Percentiles rank a stretch among this genome's conserved stretches.
These are phyloP conservation scores for Turnera subulata DNA, from an alignment of 345 rosid genomes.

Conservation along the genomic window DNA sequence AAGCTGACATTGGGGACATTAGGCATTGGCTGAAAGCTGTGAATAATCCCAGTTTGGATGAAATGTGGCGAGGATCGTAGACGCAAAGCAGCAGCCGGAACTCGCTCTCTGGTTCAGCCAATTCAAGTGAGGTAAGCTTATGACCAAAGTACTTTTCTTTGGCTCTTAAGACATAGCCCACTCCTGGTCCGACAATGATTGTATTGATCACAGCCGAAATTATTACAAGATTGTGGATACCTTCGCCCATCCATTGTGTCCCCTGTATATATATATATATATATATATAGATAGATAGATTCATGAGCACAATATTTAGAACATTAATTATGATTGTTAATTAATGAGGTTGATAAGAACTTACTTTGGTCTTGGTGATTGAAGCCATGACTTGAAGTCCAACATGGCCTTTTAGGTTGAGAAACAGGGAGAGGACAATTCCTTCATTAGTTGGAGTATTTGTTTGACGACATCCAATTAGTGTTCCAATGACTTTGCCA, in stretches of 20 bases:
- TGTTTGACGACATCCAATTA: conserved; percentile 46
- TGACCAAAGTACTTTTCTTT: conserved; percentile 40
- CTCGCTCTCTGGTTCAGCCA: conserved; percentile 44
- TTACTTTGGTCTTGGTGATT: conserved; percentile 7
- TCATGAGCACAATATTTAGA: no score
- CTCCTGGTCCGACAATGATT: conserved; percentile 47
- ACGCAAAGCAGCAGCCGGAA: conserved; percentile 65
- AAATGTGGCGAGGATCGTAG: conserved; percentile 67
- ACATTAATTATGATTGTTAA: no score
- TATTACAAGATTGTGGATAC: conserved; percentile 45
- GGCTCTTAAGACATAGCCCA: conserved; percentile 38
- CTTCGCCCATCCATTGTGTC: no score
- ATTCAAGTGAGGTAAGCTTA: conserved; percentile 43
- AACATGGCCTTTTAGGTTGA: conserved; percentile 65
- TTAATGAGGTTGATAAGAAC: neutral
- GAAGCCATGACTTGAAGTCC: conserved; percentile 50
- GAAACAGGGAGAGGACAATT: conserved; percentile 44
- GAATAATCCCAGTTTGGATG: conserved; percentile 48
- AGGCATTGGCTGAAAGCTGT: conserved; percentile 47
- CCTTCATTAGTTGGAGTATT: conserved; percentile 52
- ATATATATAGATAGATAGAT: no score
- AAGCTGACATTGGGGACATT: conserved; percentile 40
- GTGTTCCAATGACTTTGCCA: conserved; percentile 57
- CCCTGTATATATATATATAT: no score
- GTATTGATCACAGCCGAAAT: conserved; percentile 54